A percentile compares a stretch with the other conserved stretches of the same genome.
Evolutionary conservation across 805 yeast species (phyloP).

Genomic region (Jamesozyma lodderae): DNA sequence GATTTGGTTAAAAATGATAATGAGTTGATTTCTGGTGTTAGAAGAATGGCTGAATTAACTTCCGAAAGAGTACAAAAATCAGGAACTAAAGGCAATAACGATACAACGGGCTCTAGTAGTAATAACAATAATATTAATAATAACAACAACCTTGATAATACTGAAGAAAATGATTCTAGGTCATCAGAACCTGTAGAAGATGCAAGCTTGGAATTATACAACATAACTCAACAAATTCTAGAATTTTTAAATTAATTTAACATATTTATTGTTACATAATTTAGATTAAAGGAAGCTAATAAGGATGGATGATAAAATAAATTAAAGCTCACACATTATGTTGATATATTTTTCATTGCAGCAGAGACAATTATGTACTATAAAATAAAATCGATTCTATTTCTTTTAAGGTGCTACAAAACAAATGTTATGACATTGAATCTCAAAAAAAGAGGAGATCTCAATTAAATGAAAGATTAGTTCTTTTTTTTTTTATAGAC

Average conservation of each 20-base stretch:
- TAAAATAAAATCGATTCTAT: too few species aligned
- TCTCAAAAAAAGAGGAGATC: too few species aligned
- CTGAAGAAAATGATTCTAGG: conserved; percentile 18
- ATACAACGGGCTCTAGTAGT: conserved; percentile 10
- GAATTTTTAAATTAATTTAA: conserved; percentile 32
- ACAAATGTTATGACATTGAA: too few species aligned
- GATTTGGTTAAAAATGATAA: conserved; percentile 46
- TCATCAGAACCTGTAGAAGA: conserved; percentile 44
- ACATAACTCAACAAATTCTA: conserved; percentile 58
- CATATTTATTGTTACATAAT: not conserved
- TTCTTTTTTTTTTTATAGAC: too few species aligned
- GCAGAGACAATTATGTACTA: not conserved
- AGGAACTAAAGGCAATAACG: conserved; percentile 16
- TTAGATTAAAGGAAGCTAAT: not conserved
- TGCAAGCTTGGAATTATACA: conserved; percentile 55
- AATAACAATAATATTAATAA: conserved; percentile 11
- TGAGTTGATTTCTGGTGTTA: conserved; percentile 46
- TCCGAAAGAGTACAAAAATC: conserved; percentile 25
- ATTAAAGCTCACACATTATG: not conserved
- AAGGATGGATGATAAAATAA: not conserved
- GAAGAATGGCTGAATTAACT: conserved; percentile 35
- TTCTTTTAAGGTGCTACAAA: too few species aligned
- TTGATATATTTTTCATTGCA: not conserved
- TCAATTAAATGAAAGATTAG: too few species aligned
- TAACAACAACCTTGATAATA: conserved; percentile 19